phyloP scores from a whole-genome alignment of 495 filamentous ascomycete genomes.

The Hypoxylon subgilvum region DNA sequence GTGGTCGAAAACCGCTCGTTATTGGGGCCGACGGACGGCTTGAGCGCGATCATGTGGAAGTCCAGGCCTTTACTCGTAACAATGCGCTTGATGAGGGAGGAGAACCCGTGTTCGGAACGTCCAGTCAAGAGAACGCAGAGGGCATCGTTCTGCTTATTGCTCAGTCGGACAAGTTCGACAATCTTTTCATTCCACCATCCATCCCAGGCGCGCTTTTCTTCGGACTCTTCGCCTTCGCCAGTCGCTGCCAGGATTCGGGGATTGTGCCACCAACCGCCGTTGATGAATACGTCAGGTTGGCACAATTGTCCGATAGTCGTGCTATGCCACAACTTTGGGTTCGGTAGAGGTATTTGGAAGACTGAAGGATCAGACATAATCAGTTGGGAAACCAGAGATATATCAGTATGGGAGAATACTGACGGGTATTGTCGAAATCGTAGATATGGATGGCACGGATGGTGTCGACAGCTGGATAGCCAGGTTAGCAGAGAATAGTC shows the following conservation, averaged over 20 bases:
- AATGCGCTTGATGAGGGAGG: slow-evolving; percentile 82
- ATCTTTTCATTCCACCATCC: slow-evolving; percentile 99
- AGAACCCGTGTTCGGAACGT: slow-evolving; percentile 77
- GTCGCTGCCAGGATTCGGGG: slow-evolving; percentile 81
- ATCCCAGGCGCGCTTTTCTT: slow-evolving; percentile 83
- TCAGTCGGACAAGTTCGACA: slow-evolving; percentile 79
- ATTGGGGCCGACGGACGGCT: slow-evolving; percentile 80
- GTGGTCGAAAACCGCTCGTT: slow-evolving; percentile 77
- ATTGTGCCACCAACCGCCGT: slow-evolving; percentile 99
- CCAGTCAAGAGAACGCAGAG: slow-evolving; percentile 89
- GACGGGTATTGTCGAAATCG: slow-evolving; percentile 98
- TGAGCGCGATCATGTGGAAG: slow-evolving; percentile 89
- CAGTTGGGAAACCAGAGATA: neutral
- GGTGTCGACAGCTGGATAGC: slow-evolving; percentile 59
- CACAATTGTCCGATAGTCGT: slow-evolving; percentile 76
- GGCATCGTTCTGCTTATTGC: slow-evolving; percentile 85
- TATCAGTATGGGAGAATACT: slow-evolving; percentile 37
- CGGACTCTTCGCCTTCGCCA: slow-evolving; percentile 79
- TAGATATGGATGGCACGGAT: slow-evolving; percentile 90
- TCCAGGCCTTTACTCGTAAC: slow-evolving; percentile 75
- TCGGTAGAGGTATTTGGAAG: slow-evolving; percentile 88
- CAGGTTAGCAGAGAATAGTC: slow-evolving; percentile 15
- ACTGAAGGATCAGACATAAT: slow-evolving; percentile 58
- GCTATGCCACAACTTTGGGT: slow-evolving; percentile 83
- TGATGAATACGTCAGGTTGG: slow-evolving; percentile 74